A percentile compares a stretch with the other conserved stretches of the same genome.
phyloP scores from a whole-genome alignment of 768 basidiomycete genomes.

The Pulveroboletus sp. region DNA sequence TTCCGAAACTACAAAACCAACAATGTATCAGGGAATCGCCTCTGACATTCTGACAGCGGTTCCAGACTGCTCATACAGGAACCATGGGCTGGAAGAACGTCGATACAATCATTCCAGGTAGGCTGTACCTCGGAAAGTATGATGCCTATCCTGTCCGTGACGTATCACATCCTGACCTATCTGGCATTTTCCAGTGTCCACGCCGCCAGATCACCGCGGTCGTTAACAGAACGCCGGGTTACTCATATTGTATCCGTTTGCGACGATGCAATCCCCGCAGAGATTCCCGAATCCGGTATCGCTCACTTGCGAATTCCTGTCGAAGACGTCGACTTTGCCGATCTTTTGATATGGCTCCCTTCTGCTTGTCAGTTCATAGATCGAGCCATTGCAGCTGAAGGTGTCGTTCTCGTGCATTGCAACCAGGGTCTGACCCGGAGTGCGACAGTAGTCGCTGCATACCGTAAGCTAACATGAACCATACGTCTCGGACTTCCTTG shows the following conservation, averaged over 20 bases:
- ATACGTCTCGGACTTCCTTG: background rate
- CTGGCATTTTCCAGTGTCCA: constrained; percentile 44
- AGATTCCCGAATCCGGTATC: constrained; percentile 64
- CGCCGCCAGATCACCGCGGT: constrained; percentile 66
- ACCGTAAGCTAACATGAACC: constrained; percentile 44
- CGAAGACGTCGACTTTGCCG: constrained; percentile 65
- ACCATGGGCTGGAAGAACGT: constrained; percentile 58
- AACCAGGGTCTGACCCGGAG: constrained; percentile 63
- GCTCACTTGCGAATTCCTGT: constrained; percentile 66
- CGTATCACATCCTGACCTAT: constrained; percentile 43
- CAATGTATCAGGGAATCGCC: constrained; percentile 18
- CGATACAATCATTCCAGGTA: constrained; percentile 58
- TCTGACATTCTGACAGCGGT: constrained; percentile 27
- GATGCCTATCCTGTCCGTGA: constrained; percentile 31
- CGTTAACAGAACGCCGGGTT: constrained; percentile 67
- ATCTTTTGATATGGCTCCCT: constrained; percentile 65
- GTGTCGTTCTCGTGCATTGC: constrained; percentile 63
- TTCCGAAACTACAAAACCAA: constrained; percentile 33
- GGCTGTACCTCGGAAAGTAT: constrained; percentile 71
- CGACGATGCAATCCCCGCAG: constrained; percentile 64
- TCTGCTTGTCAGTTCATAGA: constrained; percentile 63
- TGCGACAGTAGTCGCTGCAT: constrained; percentile 70
- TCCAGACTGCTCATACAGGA: constrained; percentile 20
- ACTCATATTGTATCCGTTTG: constrained; percentile 81
- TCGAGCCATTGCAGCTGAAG: constrained; percentile 51